Evolutionary conservation across 768 basidiomycete species (phyloP).

Genomic region (Boletus eberwhitei): DNA sequence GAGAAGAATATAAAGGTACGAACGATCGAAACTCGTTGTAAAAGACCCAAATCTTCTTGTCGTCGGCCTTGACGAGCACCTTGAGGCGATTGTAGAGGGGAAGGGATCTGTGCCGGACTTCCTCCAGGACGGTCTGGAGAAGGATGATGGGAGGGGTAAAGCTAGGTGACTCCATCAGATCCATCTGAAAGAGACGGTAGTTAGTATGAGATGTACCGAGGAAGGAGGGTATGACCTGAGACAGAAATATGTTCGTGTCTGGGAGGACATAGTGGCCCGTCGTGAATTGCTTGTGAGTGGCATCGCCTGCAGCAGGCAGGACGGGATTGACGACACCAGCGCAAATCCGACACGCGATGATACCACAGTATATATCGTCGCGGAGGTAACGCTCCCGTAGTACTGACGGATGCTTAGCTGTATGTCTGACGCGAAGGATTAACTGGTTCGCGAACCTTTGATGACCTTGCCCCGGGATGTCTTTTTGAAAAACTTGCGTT

Average conservation of each 20-base stretch:
- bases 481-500: constrained; percentile 95
- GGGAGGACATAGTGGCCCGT: constrained; percentile 81
- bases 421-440: neutral
- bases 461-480: constrained; percentile 91
- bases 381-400: constrained; percentile 92
- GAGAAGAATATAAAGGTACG: constrained; percentile 27
- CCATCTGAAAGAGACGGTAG: constrained; percentile 61
- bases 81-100: constrained; percentile 93
- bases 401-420: constrained; percentile 44
- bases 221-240: constrained; percentile 49
- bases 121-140: constrained; percentile 93
- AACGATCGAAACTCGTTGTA: constrained; percentile 86
- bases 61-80: constrained; percentile 77
- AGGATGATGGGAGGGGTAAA: constrained; percentile 82
- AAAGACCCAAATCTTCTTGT: constrained; percentile 80
- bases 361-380: constrained; percentile 86
- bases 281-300: constrained; percentile 52
- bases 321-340: constrained; percentile 35
- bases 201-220: neutral
- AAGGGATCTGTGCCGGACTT: constrained; percentile 91
- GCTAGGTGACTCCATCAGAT: constrained; percentile 76
- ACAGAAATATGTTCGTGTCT: constrained; percentile 93
- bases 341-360: constrained; percentile 68
- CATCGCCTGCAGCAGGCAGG: constrained; percentile 60
- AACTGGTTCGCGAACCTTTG: constrained; percentile 56